Conservation (phyloP, 208 protist species). For the Crithidia fasciculata region DNA sequence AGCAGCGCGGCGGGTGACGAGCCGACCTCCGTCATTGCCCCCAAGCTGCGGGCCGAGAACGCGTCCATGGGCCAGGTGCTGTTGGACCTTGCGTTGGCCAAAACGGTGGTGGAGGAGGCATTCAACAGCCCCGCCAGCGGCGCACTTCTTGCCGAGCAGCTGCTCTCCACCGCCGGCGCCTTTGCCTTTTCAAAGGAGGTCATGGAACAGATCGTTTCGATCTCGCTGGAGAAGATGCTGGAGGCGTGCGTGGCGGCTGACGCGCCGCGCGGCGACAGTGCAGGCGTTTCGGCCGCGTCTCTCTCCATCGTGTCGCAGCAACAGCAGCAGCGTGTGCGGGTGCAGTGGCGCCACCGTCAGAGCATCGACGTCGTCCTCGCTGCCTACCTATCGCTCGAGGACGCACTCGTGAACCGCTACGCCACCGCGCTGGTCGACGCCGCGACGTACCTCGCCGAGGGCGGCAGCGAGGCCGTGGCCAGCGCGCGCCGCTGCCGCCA, state of each 20-base stretch:
- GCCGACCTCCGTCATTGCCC: conserved; percentile 32
- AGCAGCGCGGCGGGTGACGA: conserved; percentile 5
- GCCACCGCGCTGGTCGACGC: conserved; percentile 28
- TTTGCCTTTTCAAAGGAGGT: conserved; percentile 57
- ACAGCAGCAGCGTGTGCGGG: conserved; percentile 29
- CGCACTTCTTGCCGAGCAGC: conserved; percentile 43
- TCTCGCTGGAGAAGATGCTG: conserved; percentile 36
- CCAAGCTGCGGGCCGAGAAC: conserved; percentile 64
- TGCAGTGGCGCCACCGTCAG: conserved; percentile 29
- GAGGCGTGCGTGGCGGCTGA: conserved; percentile 28
- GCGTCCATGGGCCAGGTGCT: conserved; percentile 58
- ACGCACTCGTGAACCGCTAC: conserved; percentile 33
- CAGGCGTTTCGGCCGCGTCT: neutral
- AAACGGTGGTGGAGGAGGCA: conserved; percentile 74
- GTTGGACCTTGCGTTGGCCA: conserved; percentile 71
- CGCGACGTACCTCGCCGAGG: conserved; percentile 32
- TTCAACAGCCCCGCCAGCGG: conserved; percentile 61
- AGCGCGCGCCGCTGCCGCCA: conserved; percentile 1
- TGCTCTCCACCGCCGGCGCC: conserved; percentile 46
- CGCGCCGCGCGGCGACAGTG: neutral
- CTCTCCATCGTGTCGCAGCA: conserved; percentile 32
- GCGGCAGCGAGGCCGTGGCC: conserved; percentile 5
- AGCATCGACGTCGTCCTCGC: conserved; percentile 28
- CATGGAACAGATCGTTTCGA: conserved; percentile 35
- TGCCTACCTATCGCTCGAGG: conserved; percentile 32